A percentile compares a stretch with the other conserved stretches of the same genome.
Conservation (phyloP, 2,329 filamentous ascomycete genomes). For the Scytalidium sp. region DNA sequence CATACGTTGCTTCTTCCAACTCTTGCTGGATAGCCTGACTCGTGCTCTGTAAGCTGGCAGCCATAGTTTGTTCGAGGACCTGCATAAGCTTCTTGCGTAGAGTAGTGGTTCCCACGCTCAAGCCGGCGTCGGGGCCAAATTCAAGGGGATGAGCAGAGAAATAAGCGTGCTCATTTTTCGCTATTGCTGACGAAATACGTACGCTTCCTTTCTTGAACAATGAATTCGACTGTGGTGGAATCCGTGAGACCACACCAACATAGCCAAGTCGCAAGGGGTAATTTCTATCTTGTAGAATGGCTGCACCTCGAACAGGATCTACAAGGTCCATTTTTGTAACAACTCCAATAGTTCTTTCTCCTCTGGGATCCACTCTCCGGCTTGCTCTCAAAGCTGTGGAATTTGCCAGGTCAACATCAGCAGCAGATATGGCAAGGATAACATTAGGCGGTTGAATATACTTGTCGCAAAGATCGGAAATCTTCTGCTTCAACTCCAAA, state of each 20-base stretch:
- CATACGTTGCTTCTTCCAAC: slow-evolving; percentile 93
- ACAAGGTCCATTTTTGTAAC: slow-evolving; percentile 99
- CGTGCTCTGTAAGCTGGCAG: slow-evolving; percentile 82
- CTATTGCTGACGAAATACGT: slow-evolving; percentile 77
- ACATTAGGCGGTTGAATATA: slow-evolving; percentile 97
- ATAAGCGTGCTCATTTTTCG: slow-evolving; percentile 83
- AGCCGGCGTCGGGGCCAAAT: slow-evolving; percentile 70
- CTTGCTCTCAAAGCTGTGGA: slow-evolving; percentile 90
- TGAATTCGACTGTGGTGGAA: slow-evolving; percentile 58
- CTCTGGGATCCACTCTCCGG: slow-evolving; percentile 85
- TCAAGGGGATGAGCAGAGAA: slow-evolving; percentile 81
- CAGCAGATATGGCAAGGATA: slow-evolving; percentile 94
- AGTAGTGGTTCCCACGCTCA: slow-evolving; percentile 79
- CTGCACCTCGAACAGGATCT: slow-evolving; percentile 72
- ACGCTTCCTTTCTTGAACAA: slow-evolving; percentile 81
- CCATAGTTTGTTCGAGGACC: slow-evolving; percentile 96
- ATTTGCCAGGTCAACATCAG: slow-evolving; percentile 95
- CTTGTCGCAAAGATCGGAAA: slow-evolving; percentile 93
- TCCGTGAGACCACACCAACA: slow-evolving; percentile 87
- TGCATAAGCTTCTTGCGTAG: slow-evolving; percentile 96
- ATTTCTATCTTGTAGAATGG: slow-evolving; percentile 82
- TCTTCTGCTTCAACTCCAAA: slow-evolving; percentile 88
- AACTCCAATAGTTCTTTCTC: slow-evolving; percentile 96
- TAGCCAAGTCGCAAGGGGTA: slow-evolving; percentile 95
- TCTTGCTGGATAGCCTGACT: slow-evolving; percentile 92